Evolutionary conservation across 2,329 filamentous ascomycete genomes (phyloP), one percentile per base, ranked within the genome.

Genomic region (Venturia pyrina): DNA sequence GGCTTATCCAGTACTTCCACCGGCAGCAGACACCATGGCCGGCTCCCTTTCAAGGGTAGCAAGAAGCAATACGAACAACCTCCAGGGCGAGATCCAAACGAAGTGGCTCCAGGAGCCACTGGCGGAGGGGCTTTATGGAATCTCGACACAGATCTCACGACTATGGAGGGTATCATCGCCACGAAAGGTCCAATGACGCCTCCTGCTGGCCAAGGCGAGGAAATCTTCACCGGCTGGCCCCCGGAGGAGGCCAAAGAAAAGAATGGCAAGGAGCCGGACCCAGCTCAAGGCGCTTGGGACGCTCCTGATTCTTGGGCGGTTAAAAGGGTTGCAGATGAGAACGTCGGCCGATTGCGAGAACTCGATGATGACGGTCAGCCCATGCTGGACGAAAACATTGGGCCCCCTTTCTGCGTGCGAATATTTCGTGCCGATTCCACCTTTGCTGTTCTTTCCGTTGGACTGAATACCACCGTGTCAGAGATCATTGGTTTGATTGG

Each of bases 231-330:
- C 8, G 65, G 60, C 19, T 67, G 66, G 66, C 65, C 68, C 32
- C 62, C 63, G 32, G 56, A 64, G 19, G 72, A 73, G 57, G 68
- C 59, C 57, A 57, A 57, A 19, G 68, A 34, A 40, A 70, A 67
- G 19, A 73, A 76, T 34, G 69, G 71, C 28, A 75, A 77, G 40
- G 74, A 75, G 28, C 67, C 71, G 44, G 75, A 78, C 62, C 77
- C 74, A 37, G 71, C 50, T 32, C 37, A 40, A 48, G 87, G 87
- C 1, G 85, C 86, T 3, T 99, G 93, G 93, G 90, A 96, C 75
- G 93, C 93, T 3, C 93, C 95, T 1, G 93, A 98, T 75, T 97
- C 93, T 74, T 99, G 95, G 95, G 92, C 90, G 63, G 93, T 98
- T 34, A 90, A 90, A 70, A 87, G 87, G 66, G 77, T 80, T 48